Evolutionary conservation across 805 yeast genomes (phyloP).

Genomic region (Zygosaccharomyces bisporus): DNA sequence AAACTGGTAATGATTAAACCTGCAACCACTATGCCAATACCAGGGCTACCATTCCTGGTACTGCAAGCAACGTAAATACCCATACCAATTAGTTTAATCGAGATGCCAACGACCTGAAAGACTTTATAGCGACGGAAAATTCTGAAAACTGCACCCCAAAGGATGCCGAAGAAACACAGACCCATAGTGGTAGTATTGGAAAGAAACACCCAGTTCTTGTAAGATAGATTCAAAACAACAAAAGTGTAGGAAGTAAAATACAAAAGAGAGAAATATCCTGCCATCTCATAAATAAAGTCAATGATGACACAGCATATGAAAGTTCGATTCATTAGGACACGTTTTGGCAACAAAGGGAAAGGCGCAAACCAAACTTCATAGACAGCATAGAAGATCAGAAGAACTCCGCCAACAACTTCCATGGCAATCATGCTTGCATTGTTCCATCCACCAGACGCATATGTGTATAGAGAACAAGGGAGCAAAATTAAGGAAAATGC

Average conservation of each 20-base stretch:
- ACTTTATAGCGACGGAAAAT: conserved; percentile 38
- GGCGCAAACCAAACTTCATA: conserved; percentile 39
- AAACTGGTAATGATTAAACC: conserved; percentile 38
- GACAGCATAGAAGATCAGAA: conserved; percentile 35
- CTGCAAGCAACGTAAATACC: conserved; percentile 26
- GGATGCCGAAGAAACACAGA: conserved; percentile 38
- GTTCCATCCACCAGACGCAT: conserved; percentile 36
- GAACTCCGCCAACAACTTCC: conserved; percentile 40
- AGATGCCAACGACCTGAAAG: conserved; percentile 36
- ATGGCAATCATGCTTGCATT: conserved; percentile 44
- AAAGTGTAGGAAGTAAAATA: conserved; percentile 38
- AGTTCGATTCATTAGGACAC: conserved; percentile 39
- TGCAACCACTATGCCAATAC: conserved; percentile 31
- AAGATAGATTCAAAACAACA: conserved; percentile 34
- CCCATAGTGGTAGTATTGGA: conserved; percentile 39
- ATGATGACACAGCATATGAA: conserved; percentile 36
- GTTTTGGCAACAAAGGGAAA: conserved; percentile 38
- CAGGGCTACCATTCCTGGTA: conserved; percentile 16
- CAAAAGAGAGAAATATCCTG: conserved; percentile 29
- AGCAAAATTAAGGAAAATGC: conserved; percentile 40
- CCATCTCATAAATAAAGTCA: conserved; percentile 36
- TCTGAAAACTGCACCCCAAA: conserved; percentile 38
- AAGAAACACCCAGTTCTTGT: conserved; percentile 38
- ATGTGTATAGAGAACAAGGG: conserved; percentile 38
- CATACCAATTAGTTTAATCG: conserved; percentile 36